Conservation (phyloP, 2,329 filamentous ascomycete species). For the Pleoardoris graminearum region DNA sequence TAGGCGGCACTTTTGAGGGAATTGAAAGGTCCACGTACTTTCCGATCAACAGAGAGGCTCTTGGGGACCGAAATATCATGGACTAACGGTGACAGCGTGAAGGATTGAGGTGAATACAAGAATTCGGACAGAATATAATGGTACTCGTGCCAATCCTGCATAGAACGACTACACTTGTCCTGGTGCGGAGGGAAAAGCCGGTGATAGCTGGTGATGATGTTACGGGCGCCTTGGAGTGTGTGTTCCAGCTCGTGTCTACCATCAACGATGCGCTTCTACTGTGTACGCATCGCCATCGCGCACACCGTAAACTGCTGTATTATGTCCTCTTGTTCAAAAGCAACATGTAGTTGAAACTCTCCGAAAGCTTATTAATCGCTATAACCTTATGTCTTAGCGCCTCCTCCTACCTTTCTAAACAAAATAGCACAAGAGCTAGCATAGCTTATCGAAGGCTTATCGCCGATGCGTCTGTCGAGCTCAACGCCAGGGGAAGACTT, state of each 20-base stretch:
- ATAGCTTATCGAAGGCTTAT: conserved; percentile 51
- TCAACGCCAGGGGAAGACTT: conserved; percentile 53
- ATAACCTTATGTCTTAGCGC: conserved; percentile 50
- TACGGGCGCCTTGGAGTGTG: conserved; percentile 50
- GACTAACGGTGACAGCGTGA: conserved; percentile 22
- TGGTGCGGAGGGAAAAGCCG: neutral
- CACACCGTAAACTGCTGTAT: conserved; percentile 52
- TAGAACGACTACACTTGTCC: conserved; percentile 40
- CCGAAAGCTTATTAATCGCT: conserved; percentile 48
- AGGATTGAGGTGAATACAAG: conserved; percentile 38
- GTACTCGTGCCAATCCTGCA: conserved; percentile 55
- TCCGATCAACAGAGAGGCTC: neutral
- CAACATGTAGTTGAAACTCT: conserved; percentile 40
- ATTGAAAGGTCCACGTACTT: neutral
- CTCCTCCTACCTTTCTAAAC: conserved; percentile 45
- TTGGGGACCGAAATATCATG: conserved; percentile 1
- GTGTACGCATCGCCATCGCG: conserved; percentile 58
- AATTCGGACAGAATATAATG: conserved; percentile 54
- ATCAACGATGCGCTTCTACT: conserved; percentile 54
- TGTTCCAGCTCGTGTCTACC: conserved; percentile 52
- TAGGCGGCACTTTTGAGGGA: neutral
- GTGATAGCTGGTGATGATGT: neutral
- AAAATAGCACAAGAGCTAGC: conserved; percentile 51
- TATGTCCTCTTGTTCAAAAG: conserved; percentile 4
- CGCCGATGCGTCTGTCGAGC: conserved; percentile 38